These are phyloP conservation scores for Cladophialophora chaetospira DNA, from an alignment of 2,329 filamentous ascomycete species.

Conservation along the genomic window DNA sequence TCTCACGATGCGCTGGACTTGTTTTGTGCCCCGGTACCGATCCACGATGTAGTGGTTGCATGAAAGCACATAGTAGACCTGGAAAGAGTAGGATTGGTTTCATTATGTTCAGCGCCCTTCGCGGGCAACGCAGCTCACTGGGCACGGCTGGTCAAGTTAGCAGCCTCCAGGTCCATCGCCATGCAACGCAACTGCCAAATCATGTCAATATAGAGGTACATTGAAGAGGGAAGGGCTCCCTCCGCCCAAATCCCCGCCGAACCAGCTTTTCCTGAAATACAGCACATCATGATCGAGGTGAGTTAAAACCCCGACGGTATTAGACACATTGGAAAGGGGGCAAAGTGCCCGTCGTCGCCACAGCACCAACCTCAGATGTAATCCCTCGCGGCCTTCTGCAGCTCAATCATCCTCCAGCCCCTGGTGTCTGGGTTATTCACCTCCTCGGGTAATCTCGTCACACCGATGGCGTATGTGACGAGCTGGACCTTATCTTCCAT, in stretches of 20 bases:
- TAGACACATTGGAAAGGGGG: not conserved
- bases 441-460: slow-evolving; percentile 90
- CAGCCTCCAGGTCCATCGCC: slow-evolving; percentile 21
- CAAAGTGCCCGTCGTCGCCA: not conserved
- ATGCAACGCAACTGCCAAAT: not conserved
- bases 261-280: slow-evolving; percentile 8
- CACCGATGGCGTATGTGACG: slow-evolving; percentile 96
- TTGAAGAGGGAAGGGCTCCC: slow-evolving; percentile 5
- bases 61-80: too few species aligned
- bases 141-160: slow-evolving; percentile 34
- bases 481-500: slow-evolving; percentile 99
- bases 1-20: too few species aligned
- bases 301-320: slow-evolving; percentile 4
- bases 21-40: too few species aligned
- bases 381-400: slow-evolving; percentile 97
- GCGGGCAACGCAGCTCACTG: not conserved
- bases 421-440: slow-evolving; percentile 95
- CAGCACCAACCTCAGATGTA: slow-evolving; percentile 59
- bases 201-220: slow-evolving; percentile 8
- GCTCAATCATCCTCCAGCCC: slow-evolving; percentile 95
- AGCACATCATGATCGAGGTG: slow-evolving; percentile 15
- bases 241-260: slow-evolving; percentile 1
- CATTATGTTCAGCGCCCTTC: not conserved
- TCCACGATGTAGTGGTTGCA: too few species aligned
- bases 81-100: too few species aligned